These are phyloP conservation scores for Tylopilus sp. DNA, from an alignment of 1,284 basidiomycete species.

Conservation along the genomic window DNA sequence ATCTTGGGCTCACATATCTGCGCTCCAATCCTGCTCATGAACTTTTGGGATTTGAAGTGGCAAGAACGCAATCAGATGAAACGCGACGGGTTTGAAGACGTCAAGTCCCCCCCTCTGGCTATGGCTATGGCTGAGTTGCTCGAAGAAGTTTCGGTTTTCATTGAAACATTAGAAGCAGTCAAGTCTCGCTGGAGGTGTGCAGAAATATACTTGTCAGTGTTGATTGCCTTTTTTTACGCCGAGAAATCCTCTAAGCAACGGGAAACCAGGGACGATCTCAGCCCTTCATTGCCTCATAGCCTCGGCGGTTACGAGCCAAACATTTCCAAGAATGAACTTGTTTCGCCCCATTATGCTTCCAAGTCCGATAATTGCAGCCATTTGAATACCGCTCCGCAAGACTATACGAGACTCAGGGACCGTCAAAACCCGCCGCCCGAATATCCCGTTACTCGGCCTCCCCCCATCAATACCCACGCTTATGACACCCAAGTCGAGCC, in stretches of 20 bases:
- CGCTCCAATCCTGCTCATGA: conserved; percentile 43
- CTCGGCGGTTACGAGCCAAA: conserved; percentile 27
- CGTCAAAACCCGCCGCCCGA: conserved; percentile 13
- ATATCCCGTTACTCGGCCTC: conserved; percentile 11
- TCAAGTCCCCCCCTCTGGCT: conserved; percentile 40
- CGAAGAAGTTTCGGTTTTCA: conserved; percentile 38
- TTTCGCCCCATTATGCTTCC: conserved; percentile 6
- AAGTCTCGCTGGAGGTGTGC: conserved; percentile 43
- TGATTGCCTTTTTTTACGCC: not conserved
- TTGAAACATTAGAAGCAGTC: conserved; percentile 39
- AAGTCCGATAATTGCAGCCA: conserved; percentile 10
- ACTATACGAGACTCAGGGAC: conserved; percentile 14
- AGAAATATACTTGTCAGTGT: conserved; percentile 43
- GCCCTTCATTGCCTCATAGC: conserved; percentile 27
- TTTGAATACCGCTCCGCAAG: conserved; percentile 10
- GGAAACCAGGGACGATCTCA: conserved; percentile 24
- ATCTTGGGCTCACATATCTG: conserved; percentile 43
- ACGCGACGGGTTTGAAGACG: conserved; percentile 34
- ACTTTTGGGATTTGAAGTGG: conserved; percentile 48
- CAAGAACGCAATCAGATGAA: conserved; percentile 36
- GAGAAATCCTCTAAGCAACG: conserved; percentile 7
- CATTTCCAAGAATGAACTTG: conserved; percentile 10
- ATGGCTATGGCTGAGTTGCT: conserved; percentile 40
- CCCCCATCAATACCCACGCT: conserved; percentile 10
- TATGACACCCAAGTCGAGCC: conserved; percentile 12